Evolutionary conservation across 192 early-diverging fungal genomes (phyloP).

Genomic region (Linnemannia schmuckeri): DNA sequence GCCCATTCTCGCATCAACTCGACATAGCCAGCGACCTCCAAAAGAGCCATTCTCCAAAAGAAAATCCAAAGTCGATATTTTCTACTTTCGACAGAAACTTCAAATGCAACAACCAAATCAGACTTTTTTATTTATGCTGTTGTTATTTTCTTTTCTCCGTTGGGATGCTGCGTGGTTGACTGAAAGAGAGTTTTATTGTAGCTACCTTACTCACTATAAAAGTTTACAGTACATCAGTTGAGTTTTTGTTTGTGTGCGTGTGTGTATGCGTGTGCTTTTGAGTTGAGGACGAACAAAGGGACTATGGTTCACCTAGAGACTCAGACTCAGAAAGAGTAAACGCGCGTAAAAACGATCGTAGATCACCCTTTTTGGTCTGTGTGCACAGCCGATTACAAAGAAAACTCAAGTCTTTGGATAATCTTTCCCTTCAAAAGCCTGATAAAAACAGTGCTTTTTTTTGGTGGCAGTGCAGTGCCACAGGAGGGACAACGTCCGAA

Average conservation of each 20-base stretch:
- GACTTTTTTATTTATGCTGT: background rate
- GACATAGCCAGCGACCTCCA: background rate
- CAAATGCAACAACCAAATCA: background rate
- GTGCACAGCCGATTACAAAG: conserved; percentile 1
- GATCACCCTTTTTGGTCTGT: background rate
- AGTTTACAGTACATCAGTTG: background rate
- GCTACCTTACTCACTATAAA: background rate
- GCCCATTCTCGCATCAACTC: background rate
- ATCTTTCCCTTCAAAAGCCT: no score
- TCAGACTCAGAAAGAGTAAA: background rate
- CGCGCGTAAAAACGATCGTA: background rate
- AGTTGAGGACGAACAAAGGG: background rate
- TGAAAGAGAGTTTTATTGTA: background rate
- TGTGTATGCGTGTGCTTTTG: background rate
- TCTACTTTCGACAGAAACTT: background rate
- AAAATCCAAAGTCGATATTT: background rate
- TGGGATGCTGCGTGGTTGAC: background rate
- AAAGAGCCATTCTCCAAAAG: background rate
- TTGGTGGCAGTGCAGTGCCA: no score
- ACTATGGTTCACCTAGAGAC: background rate
- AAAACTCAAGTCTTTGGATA: background rate
- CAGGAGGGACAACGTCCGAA: no score
- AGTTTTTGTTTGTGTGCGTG: no score
- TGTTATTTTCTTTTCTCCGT: background rate
- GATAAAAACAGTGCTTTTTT: no score